Base-by-base conservation (phyloP, 1,139 yeast species). In the Debaryomycetaceae sp. region DNA sequence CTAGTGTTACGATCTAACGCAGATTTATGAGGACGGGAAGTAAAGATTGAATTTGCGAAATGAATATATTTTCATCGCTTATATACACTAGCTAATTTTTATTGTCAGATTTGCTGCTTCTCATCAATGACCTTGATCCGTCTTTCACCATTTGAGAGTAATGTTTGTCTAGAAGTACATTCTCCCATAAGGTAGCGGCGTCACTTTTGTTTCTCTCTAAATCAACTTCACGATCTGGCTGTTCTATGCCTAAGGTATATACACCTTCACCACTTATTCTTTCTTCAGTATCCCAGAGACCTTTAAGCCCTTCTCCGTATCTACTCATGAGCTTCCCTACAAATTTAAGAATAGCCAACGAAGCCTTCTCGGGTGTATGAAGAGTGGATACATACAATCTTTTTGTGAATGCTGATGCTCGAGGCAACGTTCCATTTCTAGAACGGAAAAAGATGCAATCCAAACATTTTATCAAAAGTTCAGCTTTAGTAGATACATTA, bases 131-230 rank as follows among this genome's bases (percentile, higher is more conserved):
- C 41, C 78, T 54, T 6, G 75, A 62, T 29, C 76, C 76, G 43
- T 74, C 78, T 49, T 81, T 75, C n/a, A 90, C 88, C 56, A 78
- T 69, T 2, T 95, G 95, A 51, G 89, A 80, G 60, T 87, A 93
- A 63, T 93, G 98, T 49, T 83, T 80, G 49, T 84, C 85, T 48
- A 93, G 69, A 42, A 91, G 65, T 3, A 84, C 83, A 44, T 83
- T 81, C 59, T 93, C 98, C 96, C 97, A 93, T 40, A 91, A 68
- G 0, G 90, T 85, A 1, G 97, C 95, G 11, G 95, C 95, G 42
- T 84, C 91, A 4, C 96, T 79, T 58, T 91, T 90, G 53, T 87
- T 72, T 62, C 95, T 80, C 54, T 86, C 89, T 7, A 89, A 80
- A 41, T 80, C 84, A 5, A 74, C 72, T 44, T 69, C 75, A 42